Evolutionary conservation across 192 early-diverging fungal genomes (phyloP), one percentile per base, ranked within the genome.

Genomic region (Nowakowskiella sp.): DNA sequence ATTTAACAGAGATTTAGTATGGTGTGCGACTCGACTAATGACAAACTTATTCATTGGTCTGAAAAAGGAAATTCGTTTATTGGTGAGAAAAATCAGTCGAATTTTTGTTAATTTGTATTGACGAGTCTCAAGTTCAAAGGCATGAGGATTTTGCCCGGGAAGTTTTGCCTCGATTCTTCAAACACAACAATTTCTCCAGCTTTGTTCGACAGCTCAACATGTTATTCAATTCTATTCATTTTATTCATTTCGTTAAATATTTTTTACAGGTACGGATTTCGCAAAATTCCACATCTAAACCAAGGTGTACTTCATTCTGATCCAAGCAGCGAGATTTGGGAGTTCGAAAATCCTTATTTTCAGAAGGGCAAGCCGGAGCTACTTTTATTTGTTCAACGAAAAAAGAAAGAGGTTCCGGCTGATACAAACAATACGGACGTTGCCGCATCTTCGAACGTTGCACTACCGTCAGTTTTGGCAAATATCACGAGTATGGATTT

Each of bases 251-350:
- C 9, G n/a, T 13, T 22, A 51, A n/a, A 66, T 49, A 28, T 36
- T 53, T 67, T 90, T 6, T 88, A 88, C 61, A 89, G 86, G 87
- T 89, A 99, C 59, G 95, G 89, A 9, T 99, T 99, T 57, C 92
- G 92, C 68, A 98, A 98, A 51, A 81, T 95, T 9, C 92, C 90
- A n/a, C 89, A 94, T 62, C 60, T 93, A 9, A 86, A 90, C 51
- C 87, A 91, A 44, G 94, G 94, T 26, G 87, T 89, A 1, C 72
- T 96, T 28, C 73, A 82, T 3, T 66, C 86, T 3, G 86, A 88
- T 16, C 76, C 72, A 1, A 77, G 78, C 23, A 76, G 86, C 0
- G 94, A 97, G 63, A 73, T 78, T 46, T 92, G 85, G 86, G 91
- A 97, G 67, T 98, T 98, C 65, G 80, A 73, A 47, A 91, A 98